Evolutionary conservation across 2,329 filamentous ascomycete species (phyloP).

Genomic region (Thielaviopsis punctulata): DNA sequence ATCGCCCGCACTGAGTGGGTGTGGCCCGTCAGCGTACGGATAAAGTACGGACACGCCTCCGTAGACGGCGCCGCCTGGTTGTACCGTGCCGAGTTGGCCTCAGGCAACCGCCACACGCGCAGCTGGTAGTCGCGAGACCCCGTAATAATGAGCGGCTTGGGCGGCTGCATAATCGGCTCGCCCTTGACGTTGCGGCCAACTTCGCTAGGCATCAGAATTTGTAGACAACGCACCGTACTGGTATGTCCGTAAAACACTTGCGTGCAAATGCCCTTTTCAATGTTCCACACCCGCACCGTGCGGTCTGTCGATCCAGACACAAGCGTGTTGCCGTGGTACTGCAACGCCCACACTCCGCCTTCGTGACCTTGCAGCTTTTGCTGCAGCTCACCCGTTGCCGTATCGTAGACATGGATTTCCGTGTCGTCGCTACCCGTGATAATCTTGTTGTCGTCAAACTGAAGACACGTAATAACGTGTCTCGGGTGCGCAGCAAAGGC

Average conservation of each 20-base stretch:
- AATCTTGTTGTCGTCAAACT: constrained; percentile 97
- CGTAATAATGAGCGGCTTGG: constrained; percentile 90
- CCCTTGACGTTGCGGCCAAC: constrained; percentile 57
- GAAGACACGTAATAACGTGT: constrained; percentile 92
- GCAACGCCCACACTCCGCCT: constrained; percentile 91
- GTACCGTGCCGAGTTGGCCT: constrained; percentile 57
- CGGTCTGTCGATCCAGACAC: constrained; percentile 94
- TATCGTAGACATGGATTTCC: constrained; percentile 95
- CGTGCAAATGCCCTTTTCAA: constrained; percentile 78
- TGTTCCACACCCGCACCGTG: constrained; percentile 98
- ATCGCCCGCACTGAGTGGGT: constrained; percentile 91
- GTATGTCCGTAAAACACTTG: constrained; percentile 97
- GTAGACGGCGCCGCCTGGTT: constrained; percentile 58
- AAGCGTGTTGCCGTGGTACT: constrained; percentile 87
- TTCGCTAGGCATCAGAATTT: constrained; percentile 78
- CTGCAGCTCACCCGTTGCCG: constrained; percentile 73
- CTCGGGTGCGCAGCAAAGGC: constrained; percentile 85
- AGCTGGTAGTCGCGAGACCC: constrained; percentile 89
- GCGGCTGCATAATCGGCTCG: constrained; percentile 70
- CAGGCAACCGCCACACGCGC: constrained; percentile 83
- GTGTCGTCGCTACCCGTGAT: constrained; percentile 95
- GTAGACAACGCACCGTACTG: constrained; percentile 86
- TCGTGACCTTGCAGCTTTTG: constrained; percentile 84
- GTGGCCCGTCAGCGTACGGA: constrained; percentile 73
- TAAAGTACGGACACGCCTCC: constrained; percentile 80